Base-by-base conservation (phyloP, 2,329 filamentous ascomycete genomes). In the Penicillium occitanis region DNA sequence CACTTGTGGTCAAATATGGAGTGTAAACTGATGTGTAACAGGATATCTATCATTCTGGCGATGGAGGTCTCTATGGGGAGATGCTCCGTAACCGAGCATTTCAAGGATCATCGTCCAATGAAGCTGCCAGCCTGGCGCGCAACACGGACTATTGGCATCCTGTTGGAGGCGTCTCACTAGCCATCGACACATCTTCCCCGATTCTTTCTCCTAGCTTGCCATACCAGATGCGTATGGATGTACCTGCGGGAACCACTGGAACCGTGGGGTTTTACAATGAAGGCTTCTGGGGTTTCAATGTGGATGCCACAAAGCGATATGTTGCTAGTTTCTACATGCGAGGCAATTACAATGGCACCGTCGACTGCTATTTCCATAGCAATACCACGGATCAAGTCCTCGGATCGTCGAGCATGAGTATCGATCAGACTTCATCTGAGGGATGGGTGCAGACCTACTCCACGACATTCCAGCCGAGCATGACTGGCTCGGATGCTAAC, bases 21-120 rank as follows among this genome's bases (percentile, higher is more conserved):
- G 40, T 44, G 17, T n/a, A 44, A 5, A 8, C 40, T 44, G 40
- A 44, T n/a, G 17, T 44, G 19, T 44, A 53, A 48, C 17, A 77
- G 75, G 75, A 77, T 70, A 76, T 76, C 72, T 73, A 77, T 50
- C 73, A 73, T 53, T 77, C 75, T 44, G 75, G 75, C 3, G 75
- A 77, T 51, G 75, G 75, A 7, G 75, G 75, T 17, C 73, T 77
- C 6, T 74, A 77, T 60, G 73, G 74, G 10, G 73, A 77, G 57
- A 48, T 77, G 5, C 71, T 77, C 0, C 74, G 70, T 14, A 77
- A 77, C 65, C 76, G 76, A 46, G 75, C 74, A 13, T 77, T 77
- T 50, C 75, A 77, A 66, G 60, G 40, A 19, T 44, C 40, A 17
- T 44, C 40, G 40, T 44, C 40, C 17, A 44, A 44, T 44, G 40